A percentile compares a stretch with the other conserved stretches of the same genome.
phyloP scores from a whole-genome alignment of 225 moss, liverwort and hornwort species.

The Marchantia polymorpha region DNA sequence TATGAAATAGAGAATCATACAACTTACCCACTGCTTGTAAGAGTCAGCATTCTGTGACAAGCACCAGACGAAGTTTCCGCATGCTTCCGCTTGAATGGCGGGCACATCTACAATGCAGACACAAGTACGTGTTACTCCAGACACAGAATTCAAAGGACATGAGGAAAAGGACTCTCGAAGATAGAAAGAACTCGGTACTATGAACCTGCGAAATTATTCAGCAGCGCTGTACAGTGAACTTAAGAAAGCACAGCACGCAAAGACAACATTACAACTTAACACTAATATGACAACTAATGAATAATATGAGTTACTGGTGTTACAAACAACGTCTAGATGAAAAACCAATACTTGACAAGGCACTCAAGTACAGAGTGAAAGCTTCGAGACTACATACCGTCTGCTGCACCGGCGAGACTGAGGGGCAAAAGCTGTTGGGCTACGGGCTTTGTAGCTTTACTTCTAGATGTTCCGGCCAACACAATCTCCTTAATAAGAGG shows the following conservation, averaged over 20 bases:
- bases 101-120: slow-evolving; percentile 53
- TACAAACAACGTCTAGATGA: not conserved
- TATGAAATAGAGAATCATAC: not conserved
- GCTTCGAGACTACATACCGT: slow-evolving; percentile 45
- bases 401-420: slow-evolving; percentile 55
- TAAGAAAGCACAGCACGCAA: no score
- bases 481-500: slow-evolving; percentile 83
- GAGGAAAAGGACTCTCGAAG: not conserved
- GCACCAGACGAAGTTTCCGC: slow-evolving; percentile 82
- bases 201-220: no score
- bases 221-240: no score
- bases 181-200: not conserved
- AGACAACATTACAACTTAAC: no score
- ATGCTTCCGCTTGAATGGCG: slow-evolving; percentile 63
- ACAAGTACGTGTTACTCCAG: not conserved
- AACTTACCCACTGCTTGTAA: slow-evolving; percentile 78
- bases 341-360: not conserved
- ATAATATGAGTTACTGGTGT: not conserved
- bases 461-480: slow-evolving; percentile 60
- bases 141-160: not conserved
- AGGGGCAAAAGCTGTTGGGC: slow-evolving; percentile 89
- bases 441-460: slow-evolving; percentile 77
- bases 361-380: not conserved
- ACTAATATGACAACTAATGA: no score
- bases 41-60: slow-evolving; percentile 77